A percentile compares a stretch with the other conserved stretches of the same genome.
These are phyloP conservation scores for Ulvella scutata DNA, from an alignment of 139 green algal genomes.

Conservation along the genomic window DNA sequence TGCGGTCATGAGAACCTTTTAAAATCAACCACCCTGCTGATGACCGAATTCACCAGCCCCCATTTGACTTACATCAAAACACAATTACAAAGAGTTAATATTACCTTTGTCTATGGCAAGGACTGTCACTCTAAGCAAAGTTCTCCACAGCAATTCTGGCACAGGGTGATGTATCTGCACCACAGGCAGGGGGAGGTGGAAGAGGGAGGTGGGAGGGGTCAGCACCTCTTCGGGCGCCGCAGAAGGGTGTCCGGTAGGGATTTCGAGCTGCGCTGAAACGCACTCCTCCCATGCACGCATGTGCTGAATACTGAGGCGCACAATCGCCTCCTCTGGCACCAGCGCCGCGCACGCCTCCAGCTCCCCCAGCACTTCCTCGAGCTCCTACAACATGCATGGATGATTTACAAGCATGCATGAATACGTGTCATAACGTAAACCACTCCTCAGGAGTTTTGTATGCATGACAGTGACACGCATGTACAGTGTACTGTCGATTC, in stretches of 20 bases:
- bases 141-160: constrained; percentile 3
- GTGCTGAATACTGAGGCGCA: constrained; percentile 15
- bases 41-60: background rate
- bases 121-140: background rate
- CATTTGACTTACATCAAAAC: background rate
- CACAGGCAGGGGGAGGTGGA: background rate
- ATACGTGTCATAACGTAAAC: too few species aligned
- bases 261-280: background rate
- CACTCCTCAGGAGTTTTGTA: too few species aligned
- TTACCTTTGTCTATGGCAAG: background rate
- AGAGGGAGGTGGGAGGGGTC: too few species aligned
- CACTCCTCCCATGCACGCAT: constrained; percentile 8
- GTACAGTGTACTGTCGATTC: background rate
- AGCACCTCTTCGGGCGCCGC: too few species aligned
- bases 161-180: background rate
- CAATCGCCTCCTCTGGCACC: constrained; percentile 17
- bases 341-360: constrained; percentile 22
- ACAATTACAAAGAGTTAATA: background rate
- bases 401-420: too few species aligned
- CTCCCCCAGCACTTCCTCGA: constrained; percentile 9
- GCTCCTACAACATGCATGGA: constrained; percentile 17
- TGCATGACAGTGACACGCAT: background rate
- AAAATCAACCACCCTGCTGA: background rate
- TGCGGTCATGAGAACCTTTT: too few species aligned
- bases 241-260: background rate